These are phyloP conservation scores for Bassia scoparia DNA, from an alignment of 148 eudicot species.

Conservation along the genomic window DNA sequence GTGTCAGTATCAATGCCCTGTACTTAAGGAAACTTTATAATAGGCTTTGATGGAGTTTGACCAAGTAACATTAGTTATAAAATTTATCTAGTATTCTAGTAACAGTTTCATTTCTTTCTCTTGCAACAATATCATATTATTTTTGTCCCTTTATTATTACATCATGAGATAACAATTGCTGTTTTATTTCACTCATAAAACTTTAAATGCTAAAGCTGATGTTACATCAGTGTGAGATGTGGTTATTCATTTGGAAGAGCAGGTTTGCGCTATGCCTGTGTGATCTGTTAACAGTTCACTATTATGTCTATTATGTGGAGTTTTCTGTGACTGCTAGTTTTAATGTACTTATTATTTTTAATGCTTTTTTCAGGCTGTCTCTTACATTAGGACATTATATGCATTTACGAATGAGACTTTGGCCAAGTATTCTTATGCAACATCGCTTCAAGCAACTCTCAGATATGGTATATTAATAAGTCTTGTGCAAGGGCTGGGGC, in stretches of 20 bases:
- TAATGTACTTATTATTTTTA: not conserved
- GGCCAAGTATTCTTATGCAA: constrained; percentile 97
- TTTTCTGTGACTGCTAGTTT: not conserved
- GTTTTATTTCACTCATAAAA: not conserved
- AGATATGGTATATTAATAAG: constrained; percentile 97
- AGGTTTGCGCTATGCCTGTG: not conserved
- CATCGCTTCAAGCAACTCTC: constrained; percentile 91
- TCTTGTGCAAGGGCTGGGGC: constrained; percentile 99
- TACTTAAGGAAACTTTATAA: no score
- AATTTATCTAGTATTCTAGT: no score
- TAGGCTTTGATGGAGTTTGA: no score
- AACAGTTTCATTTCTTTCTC: not conserved
- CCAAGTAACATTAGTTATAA: no score
- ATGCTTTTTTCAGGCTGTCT: constrained; percentile 68
- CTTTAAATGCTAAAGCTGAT: not conserved
- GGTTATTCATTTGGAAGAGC: not conserved
- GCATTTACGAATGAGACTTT: constrained; percentile 92
- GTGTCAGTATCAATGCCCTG: no score
- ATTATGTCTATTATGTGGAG: not conserved
- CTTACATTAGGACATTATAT: constrained; percentile 73
- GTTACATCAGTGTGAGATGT: not conserved
- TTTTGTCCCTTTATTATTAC: not conserved
- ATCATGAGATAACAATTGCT: not conserved
- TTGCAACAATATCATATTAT: not conserved
- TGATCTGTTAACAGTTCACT: not conserved